Base-by-base conservation (phyloP, 1,284 basidiomycete species). In the Rhodotorula sp. region DNA sequence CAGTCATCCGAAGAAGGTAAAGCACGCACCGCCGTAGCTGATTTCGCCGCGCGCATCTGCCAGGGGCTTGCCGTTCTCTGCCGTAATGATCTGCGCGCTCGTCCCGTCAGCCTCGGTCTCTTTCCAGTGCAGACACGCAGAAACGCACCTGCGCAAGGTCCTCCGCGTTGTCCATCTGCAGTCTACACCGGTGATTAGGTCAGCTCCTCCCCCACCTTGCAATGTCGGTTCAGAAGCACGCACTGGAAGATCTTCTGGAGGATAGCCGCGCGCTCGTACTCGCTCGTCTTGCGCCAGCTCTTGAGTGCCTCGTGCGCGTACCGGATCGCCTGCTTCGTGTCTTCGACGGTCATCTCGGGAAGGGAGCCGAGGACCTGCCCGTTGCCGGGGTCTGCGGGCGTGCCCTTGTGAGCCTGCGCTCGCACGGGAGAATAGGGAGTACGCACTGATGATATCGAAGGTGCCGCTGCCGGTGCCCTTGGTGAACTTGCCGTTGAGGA, bases 21-120 rank as follows among this genome's bases (percentile, higher is more conserved):
- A 21, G n/a, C 5, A 56, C 70, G 53, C 51, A 60, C 73, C 66
- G 44, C 73, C 74, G 62, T 79, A 79, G 0, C 73, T 64, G 21
- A 79, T 61, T 53, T 79, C 79, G 1, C 79, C 79, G 36, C 90
- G 90, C 34, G 88, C 91, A 77, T 97, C 93, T 0, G 84, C 83
- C 64, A 95, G 83, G 7, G 92, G 86, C 84, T 97, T 97, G 51
- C 94, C 94, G 78, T 97, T 97, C 83, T 97, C 94, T 72, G 92
- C 83, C 10, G 92, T 93, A 75, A 67, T 78, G 72, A 77, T 66
- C 74, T 53, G 75, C 48, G 27, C 48, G 50, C 50, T n/a, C 50
- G 12, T 29, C n/a, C n/a, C 13, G 12, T 51, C n/a, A 51, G 50
- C 19, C n/a, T 5, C 50, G 50, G 21, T 34, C 34, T 15, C 21